Conservation (phyloP, 2,329 filamentous ascomycete genomes). For the Lecanicillium sp. region DNA sequence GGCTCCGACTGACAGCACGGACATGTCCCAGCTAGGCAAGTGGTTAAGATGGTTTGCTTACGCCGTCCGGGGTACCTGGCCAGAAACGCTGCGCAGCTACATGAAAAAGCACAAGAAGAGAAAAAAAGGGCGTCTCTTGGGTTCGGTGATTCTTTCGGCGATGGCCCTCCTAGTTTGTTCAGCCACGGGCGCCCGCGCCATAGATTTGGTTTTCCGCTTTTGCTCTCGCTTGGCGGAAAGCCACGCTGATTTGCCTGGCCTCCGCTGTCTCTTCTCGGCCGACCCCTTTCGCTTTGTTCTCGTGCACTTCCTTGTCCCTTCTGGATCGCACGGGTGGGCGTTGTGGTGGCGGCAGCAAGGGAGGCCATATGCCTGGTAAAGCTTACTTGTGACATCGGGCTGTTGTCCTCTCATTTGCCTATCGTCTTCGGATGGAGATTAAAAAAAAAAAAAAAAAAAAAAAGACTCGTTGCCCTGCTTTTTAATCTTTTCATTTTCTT, state of each 20-base stretch:
- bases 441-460: no score
- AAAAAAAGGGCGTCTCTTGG: background rate
- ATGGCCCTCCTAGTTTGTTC: no score
- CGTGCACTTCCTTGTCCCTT: conserved; percentile 1
- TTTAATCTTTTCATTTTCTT: no score
- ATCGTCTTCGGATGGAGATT: no score
- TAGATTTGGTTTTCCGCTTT: background rate
- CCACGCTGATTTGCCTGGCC: background rate
- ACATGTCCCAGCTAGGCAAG: conserved; percentile 3
- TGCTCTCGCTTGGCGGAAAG: conserved; percentile 2
- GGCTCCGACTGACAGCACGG: background rate
- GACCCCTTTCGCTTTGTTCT: no score
- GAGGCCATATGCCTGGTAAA: background rate
- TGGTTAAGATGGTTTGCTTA: conserved; percentile 11
- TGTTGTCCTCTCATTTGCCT: background rate
- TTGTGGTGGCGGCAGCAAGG: background rate
- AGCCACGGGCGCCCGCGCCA: background rate
- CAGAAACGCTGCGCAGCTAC: no score
- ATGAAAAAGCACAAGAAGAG: no score
- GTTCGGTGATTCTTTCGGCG: conserved; percentile 13
- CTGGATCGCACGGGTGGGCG: background rate
- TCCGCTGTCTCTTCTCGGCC: no score
- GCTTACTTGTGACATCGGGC: background rate
- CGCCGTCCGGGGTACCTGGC: conserved; percentile 1
- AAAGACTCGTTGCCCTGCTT: no score